Base-by-base conservation (phyloP, 208 protist genomes). In the Wallacemonas sp. region DNA sequence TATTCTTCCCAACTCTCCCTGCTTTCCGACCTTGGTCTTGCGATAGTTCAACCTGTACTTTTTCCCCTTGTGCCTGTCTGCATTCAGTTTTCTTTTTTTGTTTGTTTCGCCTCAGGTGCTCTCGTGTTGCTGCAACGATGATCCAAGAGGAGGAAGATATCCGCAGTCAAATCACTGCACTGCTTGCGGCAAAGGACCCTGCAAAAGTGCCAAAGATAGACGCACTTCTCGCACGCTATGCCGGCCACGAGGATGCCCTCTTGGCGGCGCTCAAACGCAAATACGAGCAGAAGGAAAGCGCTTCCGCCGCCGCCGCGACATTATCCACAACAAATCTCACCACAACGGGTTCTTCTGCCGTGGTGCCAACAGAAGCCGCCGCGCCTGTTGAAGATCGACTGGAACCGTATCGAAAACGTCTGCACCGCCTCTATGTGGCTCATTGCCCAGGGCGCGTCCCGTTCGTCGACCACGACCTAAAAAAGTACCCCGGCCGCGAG, bases 171-270 rank as follows among this genome's bases (percentile, higher is more conserved):
- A 24, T 86, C 24, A 19, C 23, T n/a, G 47, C 49, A 1, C 55
- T 86, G 4, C 44, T 80, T 19, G 41, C 48, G 11, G 72, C 72
- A 57, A 80, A 76, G 67, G 80, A 68, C 21, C 75, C 80, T 0
- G 70, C n/a, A 44, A 58, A 70, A 34, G 54, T 55, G 8, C 48
- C 69, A 6, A 54, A 43, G 16, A 63, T 80, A 12, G 68, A 80
- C n/a, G 39, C n/a, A 2, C 30, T 68, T 26, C 67, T 80, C 11
- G 57, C 2, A 9, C 48, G 60, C 21, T 75, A 80, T 49, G 55
- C 29, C 21, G 73, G 73, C 27, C 38, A 70, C 19, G 74, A 80
- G 43, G 74, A 80, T 11, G 68, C 54, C 14, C 48, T 81, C 11
- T 49, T 81, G 38, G 41, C 65, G 6, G 76, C 70, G 11, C 57